Conservation (phyloP, 441 rosid species). For the Daphne laureola region DNA sequence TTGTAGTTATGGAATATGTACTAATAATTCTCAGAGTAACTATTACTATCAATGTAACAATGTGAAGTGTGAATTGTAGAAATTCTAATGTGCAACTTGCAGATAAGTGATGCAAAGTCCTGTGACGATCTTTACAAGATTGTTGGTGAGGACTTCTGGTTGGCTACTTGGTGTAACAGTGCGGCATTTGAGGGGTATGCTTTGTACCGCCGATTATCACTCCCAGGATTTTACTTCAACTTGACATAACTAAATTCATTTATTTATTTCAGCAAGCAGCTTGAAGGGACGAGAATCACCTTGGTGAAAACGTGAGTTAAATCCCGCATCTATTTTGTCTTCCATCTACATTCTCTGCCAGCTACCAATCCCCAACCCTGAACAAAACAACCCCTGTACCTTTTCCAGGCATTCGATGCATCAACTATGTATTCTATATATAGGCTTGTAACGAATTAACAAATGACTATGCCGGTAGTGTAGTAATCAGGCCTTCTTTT, state of each 20-base stretch:
- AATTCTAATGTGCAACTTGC: slow-evolving; percentile 21
- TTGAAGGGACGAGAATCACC: slow-evolving; percentile 95
- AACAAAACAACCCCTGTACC: no score
- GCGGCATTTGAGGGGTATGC: slow-evolving; percentile 69
- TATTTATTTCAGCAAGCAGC: slow-evolving; percentile 68
- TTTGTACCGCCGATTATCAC: slow-evolving; percentile 15
- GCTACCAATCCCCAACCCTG: no score
- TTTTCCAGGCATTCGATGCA: no score
- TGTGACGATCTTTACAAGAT: slow-evolving; percentile 72
- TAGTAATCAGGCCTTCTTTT: neutral
- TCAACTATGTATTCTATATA: no score
- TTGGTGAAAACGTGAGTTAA: slow-evolving; percentile 49
- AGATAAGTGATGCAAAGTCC: slow-evolving; percentile 68
- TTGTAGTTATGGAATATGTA: no score
- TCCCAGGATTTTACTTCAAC: slow-evolving; percentile 14
- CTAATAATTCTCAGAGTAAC: no score
- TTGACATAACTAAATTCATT: slow-evolving; percentile 10
- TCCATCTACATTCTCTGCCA: neutral
- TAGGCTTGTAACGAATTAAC: no score
- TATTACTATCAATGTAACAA: no score
- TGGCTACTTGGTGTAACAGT: slow-evolving; percentile 95
- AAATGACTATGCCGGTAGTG: no score
- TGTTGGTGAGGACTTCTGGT: slow-evolving; percentile 96
- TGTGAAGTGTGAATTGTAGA: slow-evolving; percentile 1
- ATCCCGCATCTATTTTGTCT: slow-evolving; percentile 3